Conservation (phyloP, 257 asterid genomes). For the Rauvolfia tetraphylla region DNA sequence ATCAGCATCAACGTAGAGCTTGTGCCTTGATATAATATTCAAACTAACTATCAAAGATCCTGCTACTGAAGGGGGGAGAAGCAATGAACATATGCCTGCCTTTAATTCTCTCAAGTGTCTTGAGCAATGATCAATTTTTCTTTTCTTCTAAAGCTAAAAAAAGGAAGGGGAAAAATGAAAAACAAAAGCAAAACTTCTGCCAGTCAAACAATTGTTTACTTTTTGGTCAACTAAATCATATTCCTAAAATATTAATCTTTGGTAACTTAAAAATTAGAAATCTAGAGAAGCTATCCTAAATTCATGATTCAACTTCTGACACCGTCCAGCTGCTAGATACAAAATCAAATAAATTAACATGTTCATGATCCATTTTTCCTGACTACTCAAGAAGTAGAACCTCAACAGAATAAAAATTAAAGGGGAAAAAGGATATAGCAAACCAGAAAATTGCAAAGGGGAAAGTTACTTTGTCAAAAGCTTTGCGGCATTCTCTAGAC, state of each 20-base stretch:
- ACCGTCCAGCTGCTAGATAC: neutral
- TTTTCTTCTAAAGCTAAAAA: neutral
- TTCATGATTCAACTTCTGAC: neutral
- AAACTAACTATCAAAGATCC: conserved; percentile 5
- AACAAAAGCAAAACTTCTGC: neutral
- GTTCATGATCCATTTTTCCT: neutral
- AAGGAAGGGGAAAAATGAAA: neutral
- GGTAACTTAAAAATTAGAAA: neutral
- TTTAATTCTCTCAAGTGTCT: neutral
- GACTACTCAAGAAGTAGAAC: neutral
- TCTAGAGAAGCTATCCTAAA: conserved; percentile 3
- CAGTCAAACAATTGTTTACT: neutral
- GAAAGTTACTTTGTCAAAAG: conserved; percentile 74
- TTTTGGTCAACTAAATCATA: neutral
- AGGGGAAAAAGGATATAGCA: neutral
- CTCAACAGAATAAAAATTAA: neutral
- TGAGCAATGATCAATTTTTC: neutral
- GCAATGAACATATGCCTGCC: neutral
- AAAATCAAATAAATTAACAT: neutral
- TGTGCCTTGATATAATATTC: conserved; percentile 7
- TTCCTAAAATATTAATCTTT: neutral
- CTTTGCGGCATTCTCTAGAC: conserved; percentile 63
- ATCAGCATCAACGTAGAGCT: conserved; percentile 14
- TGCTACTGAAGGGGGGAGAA: neutral
- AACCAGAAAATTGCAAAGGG: neutral